These are phyloP conservation scores for Rhodofomes roseus DNA, from an alignment of 1,284 basidiomycete genomes.

Conservation along the genomic window DNA sequence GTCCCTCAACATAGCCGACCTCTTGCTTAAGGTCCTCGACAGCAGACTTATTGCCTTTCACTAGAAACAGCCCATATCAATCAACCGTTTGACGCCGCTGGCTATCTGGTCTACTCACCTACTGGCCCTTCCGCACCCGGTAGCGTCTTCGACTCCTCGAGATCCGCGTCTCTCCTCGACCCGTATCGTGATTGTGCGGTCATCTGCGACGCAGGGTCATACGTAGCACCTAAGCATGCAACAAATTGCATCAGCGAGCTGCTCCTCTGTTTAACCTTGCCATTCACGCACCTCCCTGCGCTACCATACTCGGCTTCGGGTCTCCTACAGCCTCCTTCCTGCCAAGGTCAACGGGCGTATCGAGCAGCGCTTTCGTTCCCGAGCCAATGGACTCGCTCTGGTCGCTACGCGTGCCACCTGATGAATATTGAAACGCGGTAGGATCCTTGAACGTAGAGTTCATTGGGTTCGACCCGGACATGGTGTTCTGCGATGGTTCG, in stretches of 20 bases:
- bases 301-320: background rate
- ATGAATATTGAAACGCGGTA: background rate
- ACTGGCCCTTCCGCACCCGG: background rate
- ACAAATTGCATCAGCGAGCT: background rate
- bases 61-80: background rate
- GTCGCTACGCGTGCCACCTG: slow-evolving; percentile 2
- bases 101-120: background rate
- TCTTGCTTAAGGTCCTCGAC: slow-evolving; percentile 5
- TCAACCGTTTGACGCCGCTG: background rate
- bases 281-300: slow-evolving; percentile 2
- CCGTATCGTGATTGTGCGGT: slow-evolving; percentile 6
- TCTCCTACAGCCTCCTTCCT: background rate
- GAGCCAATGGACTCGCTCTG: background rate
- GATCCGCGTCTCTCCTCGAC: slow-evolving; percentile 1
- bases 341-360: slow-evolving; percentile 5
- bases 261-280: background rate
- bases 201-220: slow-evolving; percentile 9
- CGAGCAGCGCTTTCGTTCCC: background rate
- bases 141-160: slow-evolving; percentile 3
- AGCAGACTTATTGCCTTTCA: slow-evolving; percentile 4
- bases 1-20: slow-evolving; percentile 6
- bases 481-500: background rate
- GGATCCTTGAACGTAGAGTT: slow-evolving; percentile 5
- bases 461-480: slow-evolving; percentile 1
- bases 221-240: slow-evolving; percentile 3